Conservation (phyloP, 345 rosid genomes). For the Rhizophora apiculata region DNA sequence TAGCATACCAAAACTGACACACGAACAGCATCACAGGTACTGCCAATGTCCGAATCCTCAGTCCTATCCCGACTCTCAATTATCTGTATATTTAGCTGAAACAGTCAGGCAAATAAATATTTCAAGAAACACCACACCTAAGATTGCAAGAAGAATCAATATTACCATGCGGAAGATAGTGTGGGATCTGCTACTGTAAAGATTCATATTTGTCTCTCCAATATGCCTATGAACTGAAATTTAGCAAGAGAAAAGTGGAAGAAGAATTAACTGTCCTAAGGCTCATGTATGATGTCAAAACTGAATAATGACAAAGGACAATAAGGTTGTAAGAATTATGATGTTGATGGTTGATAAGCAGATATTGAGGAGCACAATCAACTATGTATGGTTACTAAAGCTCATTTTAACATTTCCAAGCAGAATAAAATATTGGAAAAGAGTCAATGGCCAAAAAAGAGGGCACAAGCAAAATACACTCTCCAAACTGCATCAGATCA, state of each 20-base stretch:
- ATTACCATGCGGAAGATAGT: slow-evolving; percentile 96
- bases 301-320: not conserved
- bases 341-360: too few relatives aligned
- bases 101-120: slow-evolving; percentile 17
- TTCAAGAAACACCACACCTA: slow-evolving; percentile 3
- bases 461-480: slow-evolving; percentile 46
- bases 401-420: too few relatives aligned
- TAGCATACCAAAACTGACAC: slow-evolving; percentile 85
- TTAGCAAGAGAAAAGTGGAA: not conserved
- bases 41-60: slow-evolving; percentile 53
- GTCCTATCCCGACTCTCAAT: slow-evolving; percentile 90
- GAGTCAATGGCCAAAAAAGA: not conserved
- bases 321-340: too few relatives aligned
- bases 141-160: slow-evolving; percentile 6
- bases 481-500: slow-evolving; percentile 86
- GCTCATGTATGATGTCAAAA: not conserved
- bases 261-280: not conserved
- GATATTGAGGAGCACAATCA: too few relatives aligned
- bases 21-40: slow-evolving; percentile 77
- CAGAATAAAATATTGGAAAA: too few relatives aligned
- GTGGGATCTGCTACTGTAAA: slow-evolving; percentile 91
- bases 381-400: too few relatives aligned
- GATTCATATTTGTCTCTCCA: slow-evolving; percentile 95
- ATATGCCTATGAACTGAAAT: slow-evolving; percentile 91
- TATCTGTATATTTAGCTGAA: slow-evolving; percentile 41